Conservation (phyloP, 345 rosid genomes). For the Limnanthes douglasii region DNA sequence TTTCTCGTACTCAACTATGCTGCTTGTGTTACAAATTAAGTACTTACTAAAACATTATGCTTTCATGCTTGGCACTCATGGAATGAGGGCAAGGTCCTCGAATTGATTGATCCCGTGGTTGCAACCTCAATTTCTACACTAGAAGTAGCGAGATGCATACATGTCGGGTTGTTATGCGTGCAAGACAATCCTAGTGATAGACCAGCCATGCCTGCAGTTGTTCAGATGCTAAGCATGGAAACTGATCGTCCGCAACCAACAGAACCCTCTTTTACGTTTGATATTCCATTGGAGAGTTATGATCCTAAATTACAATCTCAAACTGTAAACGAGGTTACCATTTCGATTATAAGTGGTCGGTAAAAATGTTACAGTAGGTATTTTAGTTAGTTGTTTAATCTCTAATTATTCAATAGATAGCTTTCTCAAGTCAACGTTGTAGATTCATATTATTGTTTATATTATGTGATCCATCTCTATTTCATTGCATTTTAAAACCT, state of each 20-base stretch:
- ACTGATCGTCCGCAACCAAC: conserved; percentile 10
- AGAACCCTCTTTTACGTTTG: conserved; percentile 12
- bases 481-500: no score
- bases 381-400: no score
- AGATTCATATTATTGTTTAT: no score
- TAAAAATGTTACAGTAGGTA: no score
- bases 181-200: conserved; percentile 17
- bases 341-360: no score
- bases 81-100: conserved; percentile 17
- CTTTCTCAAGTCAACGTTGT: no score
- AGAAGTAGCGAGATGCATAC: conserved; percentile 8
- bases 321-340: no score
- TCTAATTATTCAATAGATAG: no score
- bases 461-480: no score
- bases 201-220: conserved; percentile 9
- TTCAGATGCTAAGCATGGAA: conserved; percentile 17
- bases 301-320: no score
- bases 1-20: background rate
- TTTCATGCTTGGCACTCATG: conserved; percentile 43
- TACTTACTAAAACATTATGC: background rate
- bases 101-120: conserved; percentile 23
- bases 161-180: conserved; percentile 12
- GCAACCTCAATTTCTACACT: conserved; percentile 6
- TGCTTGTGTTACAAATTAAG: conserved; percentile 2
- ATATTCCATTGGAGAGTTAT: no score